Evolutionary conservation across 2,329 filamentous ascomycete genomes (phyloP).

Genomic region (Penicillium sp.): DNA sequence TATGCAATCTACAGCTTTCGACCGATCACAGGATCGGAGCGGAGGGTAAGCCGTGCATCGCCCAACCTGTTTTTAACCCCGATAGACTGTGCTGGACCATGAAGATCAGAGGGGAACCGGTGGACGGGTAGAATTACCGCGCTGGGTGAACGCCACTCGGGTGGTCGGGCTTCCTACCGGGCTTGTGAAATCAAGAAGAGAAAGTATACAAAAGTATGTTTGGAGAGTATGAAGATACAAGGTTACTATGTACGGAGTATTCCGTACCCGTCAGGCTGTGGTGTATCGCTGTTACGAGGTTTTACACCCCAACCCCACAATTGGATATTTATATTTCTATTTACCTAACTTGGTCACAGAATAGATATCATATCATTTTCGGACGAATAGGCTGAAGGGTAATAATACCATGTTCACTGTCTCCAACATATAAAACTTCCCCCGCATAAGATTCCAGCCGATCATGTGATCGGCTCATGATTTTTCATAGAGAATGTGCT

Average conservation of each 20-base stretch:
- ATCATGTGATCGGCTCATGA: conserved; percentile 14
- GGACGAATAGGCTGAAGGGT: neutral
- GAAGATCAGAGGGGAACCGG: neutral
- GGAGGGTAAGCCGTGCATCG: conserved; percentile 8
- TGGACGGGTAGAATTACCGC: conserved; percentile 1
- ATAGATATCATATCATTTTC: neutral
- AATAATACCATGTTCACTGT: neutral
- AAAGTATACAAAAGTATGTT: neutral
- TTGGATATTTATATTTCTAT: neutral
- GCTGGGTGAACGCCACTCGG: conserved; percentile 9
- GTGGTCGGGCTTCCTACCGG: neutral
- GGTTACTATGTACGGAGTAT: neutral
- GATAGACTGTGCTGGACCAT: neutral
- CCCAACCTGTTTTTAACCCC: neutral
- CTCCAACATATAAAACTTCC: neutral
- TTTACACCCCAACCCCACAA: neutral
- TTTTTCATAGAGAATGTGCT: neutral
- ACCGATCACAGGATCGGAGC: conserved; percentile 23
- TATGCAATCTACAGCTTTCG: neutral
- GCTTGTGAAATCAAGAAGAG: neutral
- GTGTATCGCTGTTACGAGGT: neutral
- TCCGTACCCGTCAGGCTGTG: too few species aligned
- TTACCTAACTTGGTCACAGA: neutral
- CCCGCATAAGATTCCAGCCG: conserved; percentile 1
- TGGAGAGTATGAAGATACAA: neutral